These are phyloP conservation scores for Pseudopyricularia cyperi DNA, from an alignment of 2,329 filamentous ascomycete species.

Conservation along the genomic window DNA sequence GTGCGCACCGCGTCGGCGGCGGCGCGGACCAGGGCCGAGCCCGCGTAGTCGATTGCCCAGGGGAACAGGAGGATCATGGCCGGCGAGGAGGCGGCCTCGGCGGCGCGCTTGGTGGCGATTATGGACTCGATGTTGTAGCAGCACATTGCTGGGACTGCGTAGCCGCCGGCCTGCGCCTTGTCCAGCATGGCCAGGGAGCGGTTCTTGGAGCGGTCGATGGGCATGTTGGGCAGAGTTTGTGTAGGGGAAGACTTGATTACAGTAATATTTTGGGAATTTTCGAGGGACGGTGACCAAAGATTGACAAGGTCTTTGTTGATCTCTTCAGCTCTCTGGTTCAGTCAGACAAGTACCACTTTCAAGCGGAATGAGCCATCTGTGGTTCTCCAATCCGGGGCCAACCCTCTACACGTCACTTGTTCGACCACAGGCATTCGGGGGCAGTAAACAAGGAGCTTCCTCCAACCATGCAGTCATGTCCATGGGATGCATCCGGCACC, in stretches of 20 bases:
- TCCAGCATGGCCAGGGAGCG: constrained; percentile 30
- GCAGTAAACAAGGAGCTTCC: neutral
- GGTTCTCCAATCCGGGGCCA: too few relatives aligned
- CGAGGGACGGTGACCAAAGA: too few relatives aligned
- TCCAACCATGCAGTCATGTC: neutral
- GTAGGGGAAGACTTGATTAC: neutral
- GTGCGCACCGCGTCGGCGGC: constrained; percentile 41
- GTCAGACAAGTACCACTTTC: too few relatives aligned
- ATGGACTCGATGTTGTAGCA: constrained; percentile 32
- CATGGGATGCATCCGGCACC: neutral
- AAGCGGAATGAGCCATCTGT: too few relatives aligned
- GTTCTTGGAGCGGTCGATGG: neutral
- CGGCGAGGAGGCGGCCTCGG: constrained; percentile 24
- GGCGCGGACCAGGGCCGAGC: constrained; percentile 38
- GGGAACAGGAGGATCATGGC: constrained; percentile 64
- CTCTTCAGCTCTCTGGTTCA: too few relatives aligned
- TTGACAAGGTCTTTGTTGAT: too few relatives aligned
- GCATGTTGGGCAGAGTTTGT: neutral
- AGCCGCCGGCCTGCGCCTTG: constrained; percentile 38
- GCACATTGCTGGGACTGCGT: constrained; percentile 44
- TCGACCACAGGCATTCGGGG: too few relatives aligned
- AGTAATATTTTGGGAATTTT: neutral
- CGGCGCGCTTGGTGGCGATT: constrained; percentile 19
- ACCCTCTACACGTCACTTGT: too few relatives aligned
- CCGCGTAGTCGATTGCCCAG: constrained; percentile 57